A percentile compares a stretch with the other conserved stretches of the same genome.
Evolutionary conservation across 441 rosid genomes (phyloP).

Genomic region (Dalechampia spathulata): DNA sequence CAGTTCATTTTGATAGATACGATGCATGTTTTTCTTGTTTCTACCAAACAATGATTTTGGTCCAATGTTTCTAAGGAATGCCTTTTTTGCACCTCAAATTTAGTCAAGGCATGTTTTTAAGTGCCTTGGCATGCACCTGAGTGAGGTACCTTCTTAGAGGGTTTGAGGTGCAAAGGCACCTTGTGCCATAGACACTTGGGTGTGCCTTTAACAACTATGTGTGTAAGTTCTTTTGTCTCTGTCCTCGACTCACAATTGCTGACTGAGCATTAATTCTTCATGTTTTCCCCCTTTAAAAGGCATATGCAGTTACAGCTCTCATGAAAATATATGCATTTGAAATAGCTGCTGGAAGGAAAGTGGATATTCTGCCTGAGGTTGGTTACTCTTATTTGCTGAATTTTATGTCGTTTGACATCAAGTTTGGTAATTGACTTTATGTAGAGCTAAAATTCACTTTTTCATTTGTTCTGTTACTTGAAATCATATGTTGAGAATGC

Average conservation of each 20-base stretch:
- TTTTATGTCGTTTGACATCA: too few species aligned
- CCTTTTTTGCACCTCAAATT: too few species aligned
- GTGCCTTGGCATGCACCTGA: too few species aligned
- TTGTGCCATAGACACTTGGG: too few species aligned
- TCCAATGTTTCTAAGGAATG: too few species aligned
- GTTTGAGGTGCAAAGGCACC: too few species aligned
- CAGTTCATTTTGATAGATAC: too few species aligned
- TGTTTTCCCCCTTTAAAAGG: constrained; percentile 60
- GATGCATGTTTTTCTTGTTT: too few species aligned
- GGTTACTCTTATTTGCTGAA: constrained; percentile 12
- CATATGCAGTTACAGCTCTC: constrained; percentile 83
- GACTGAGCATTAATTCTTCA: neutral
- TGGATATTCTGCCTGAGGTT: constrained; percentile 89
- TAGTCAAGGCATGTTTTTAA: too few species aligned
- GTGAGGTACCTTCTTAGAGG: too few species aligned
- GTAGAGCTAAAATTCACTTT: neutral
- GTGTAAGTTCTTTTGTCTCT: neutral
- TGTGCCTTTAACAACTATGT: too few species aligned
- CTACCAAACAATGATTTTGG: too few species aligned
- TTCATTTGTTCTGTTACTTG: neutral
- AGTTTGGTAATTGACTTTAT: neutral
- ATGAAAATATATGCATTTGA: constrained; percentile 89
- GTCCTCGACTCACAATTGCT: neutral
- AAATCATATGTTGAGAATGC: neutral
- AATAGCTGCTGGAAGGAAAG: constrained; percentile 80